Base-by-base conservation (phyloP, 495 filamentous ascomycete species). In the Podospora anserina region DNA sequence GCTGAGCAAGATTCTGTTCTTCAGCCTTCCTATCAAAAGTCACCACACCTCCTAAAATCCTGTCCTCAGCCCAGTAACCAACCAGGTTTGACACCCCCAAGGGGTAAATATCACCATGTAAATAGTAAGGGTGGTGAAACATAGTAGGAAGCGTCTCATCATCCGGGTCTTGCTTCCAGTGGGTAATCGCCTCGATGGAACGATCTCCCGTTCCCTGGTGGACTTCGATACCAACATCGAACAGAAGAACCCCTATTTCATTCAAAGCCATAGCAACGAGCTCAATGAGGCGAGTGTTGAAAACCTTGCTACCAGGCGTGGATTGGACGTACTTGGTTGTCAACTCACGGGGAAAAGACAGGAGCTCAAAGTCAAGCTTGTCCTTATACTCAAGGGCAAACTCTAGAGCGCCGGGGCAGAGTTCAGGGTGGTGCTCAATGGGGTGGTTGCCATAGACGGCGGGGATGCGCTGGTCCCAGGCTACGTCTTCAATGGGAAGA, bases 61-160 rank as follows among this genome's bases (percentile, higher is more conserved):
- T 68, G 11, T 66, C 64, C 65, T 77, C 77, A 53, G 74, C 77
- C 77, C 75, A 79, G 66, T 78, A 79, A 27, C 76, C 78, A 20
- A 77, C 75, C 13, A 74, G 60, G 67, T 79, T 76, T 6, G 73
- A 75, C 9, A 76, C 70, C 13, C 68, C 70, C 5, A 74, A 61
- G 18, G 76, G 75, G 61, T 78, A 80, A 39, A 73, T 71, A 20
- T 76, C 55, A 20, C 61, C 49, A n/a, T 74, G 66, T 18, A 27
- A 2, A 61, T 78, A 79, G 13, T 44, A 70, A 1, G 6, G 28
- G 61, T 78, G 74, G 62, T 60, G 65, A 61, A 79, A 77, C 39
- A 75, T 27, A 2, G 71, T 76, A 2, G 72, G 67, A n/a, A 26
- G 27, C n/a, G 66, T 34, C 5, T 58, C 53, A 4, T 69, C 20